These are phyloP conservation scores for Cornus controversa DNA, from an alignment of 148 eudicot species.

Conservation along the genomic window DNA sequence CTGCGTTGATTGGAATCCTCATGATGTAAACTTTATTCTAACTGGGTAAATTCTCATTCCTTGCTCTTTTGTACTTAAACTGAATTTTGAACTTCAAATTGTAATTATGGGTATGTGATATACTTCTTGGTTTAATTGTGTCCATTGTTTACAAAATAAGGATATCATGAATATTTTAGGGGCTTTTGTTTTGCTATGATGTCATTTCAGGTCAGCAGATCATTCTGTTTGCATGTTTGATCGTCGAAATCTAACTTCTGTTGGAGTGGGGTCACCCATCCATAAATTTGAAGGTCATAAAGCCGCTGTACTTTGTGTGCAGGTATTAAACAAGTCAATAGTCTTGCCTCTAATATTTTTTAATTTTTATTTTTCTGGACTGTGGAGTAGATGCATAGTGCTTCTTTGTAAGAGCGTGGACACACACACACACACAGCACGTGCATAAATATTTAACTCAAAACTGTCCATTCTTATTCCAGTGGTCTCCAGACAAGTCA, in stretches of 20 bases:
- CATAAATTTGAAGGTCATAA: conserved; percentile 87
- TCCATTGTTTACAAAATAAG: not conserved
- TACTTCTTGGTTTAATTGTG: conserved; percentile 3
- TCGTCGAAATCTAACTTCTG: conserved; percentile 64
- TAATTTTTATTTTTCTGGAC: not conserved
- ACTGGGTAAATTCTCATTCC: conserved; percentile 63
- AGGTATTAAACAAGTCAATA: conserved; percentile 39
- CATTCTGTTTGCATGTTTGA: conserved; percentile 81
- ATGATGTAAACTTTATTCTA: conserved; percentile 75
- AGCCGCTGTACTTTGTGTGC: conserved; percentile 94
- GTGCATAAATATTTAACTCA: not conserved
- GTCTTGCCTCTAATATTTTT: not conserved
- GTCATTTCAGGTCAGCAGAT: conserved; percentile 78
- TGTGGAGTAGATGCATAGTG: not conserved
- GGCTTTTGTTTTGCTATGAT: conserved; percentile 10
- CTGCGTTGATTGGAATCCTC: conserved; percentile 97
- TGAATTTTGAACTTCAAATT: not conserved
- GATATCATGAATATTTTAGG: conserved; percentile 3
- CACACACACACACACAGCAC: no score
- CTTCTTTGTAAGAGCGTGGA: not conserved
- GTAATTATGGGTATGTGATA: not conserved
- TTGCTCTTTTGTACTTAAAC: not conserved
- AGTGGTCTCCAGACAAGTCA: conserved; percentile 93
- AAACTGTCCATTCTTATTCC: conserved; percentile 23
- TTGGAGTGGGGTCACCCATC: conserved; percentile 69